These are phyloP conservation scores for Stromatinia cepivora DNA, from an alignment of 2,329 filamentous ascomycete species.

Conservation along the genomic window DNA sequence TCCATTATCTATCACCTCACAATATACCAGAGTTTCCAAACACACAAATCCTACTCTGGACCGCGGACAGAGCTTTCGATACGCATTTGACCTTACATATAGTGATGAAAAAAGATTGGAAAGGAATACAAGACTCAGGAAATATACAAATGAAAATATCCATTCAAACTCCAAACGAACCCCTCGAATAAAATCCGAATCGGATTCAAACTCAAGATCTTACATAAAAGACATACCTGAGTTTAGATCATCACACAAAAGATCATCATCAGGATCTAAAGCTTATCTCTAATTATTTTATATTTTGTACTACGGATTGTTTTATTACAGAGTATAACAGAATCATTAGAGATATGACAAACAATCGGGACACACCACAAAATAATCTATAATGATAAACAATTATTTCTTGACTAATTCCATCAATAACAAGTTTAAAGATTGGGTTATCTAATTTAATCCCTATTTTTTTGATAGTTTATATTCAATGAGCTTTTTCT, in stretches of 20 bases:
- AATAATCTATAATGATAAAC: neutral
- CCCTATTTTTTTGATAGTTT: neutral
- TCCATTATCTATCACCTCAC: neutral
- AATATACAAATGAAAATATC: neutral
- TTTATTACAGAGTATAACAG: neutral
- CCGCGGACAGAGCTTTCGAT: neutral
- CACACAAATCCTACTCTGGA: neutral
- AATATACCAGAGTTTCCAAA: neutral
- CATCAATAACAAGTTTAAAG: neutral
- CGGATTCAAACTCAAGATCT: neutral
- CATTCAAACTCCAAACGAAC: neutral
- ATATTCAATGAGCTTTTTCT: neutral
- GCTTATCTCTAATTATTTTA: neutral
- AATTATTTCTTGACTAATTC: neutral
- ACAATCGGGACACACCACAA: neutral
- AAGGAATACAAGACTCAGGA: neutral
- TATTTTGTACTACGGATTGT: neutral
- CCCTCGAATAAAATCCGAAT: neutral
- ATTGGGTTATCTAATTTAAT: neutral
- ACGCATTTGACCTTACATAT: neutral
- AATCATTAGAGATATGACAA: neutral
- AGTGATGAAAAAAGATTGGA: neutral
- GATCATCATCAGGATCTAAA: neutral
- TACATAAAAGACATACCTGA: neutral
- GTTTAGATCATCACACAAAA: neutral